These are phyloP conservation scores for Quercus gilva DNA, from an alignment of 306 rosid genomes.

Conservation along the genomic window DNA sequence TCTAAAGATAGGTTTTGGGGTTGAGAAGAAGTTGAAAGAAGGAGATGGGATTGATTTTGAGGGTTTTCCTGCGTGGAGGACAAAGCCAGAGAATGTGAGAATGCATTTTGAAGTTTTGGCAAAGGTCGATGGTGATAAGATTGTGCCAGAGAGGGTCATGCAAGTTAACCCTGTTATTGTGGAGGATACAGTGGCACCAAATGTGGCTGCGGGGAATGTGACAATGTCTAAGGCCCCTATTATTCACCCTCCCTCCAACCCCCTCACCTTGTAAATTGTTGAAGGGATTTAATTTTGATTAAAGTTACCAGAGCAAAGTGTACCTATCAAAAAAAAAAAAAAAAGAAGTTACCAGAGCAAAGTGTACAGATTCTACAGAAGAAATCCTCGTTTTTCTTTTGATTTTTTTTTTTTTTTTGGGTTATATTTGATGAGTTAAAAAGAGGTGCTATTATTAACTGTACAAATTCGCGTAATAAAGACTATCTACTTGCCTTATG, in stretches of 20 bases:
- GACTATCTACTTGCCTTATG: not conserved
- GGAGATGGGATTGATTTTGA: constrained; percentile 53
- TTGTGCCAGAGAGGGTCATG: constrained; percentile 69
- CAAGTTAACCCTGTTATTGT: constrained; percentile 48
- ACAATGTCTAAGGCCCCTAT: constrained; percentile 54
- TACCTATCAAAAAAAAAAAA: not conserved
- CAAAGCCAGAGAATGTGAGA: constrained; percentile 66
- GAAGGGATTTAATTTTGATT: constrained; percentile 8
- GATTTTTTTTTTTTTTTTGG: not conserved
- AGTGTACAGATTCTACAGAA: constrained; percentile 26
- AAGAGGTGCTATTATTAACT: not conserved
- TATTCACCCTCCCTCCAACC: constrained; percentile 54
- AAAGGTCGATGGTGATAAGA: constrained; percentile 81
- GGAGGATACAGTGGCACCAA: constrained; percentile 53
- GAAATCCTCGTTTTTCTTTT: not conserved
- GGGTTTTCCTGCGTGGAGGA: constrained; percentile 77
- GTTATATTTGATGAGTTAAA: constrained; percentile 1
- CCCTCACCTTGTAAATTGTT: constrained; percentile 44
- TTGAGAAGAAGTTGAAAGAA: constrained; percentile 78
- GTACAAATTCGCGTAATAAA: not conserved
- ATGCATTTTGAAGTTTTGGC: constrained; percentile 89
- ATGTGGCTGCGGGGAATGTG: constrained; percentile 40
- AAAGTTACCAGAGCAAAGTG: constrained; percentile 16
- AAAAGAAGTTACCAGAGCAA: not conserved
- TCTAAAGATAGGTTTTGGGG: constrained; percentile 76